Evolutionary conservation across 805 yeast genomes (phyloP), one percentile per base, ranked within the genome.

Genomic region (Cephaloascus albidus): DNA sequence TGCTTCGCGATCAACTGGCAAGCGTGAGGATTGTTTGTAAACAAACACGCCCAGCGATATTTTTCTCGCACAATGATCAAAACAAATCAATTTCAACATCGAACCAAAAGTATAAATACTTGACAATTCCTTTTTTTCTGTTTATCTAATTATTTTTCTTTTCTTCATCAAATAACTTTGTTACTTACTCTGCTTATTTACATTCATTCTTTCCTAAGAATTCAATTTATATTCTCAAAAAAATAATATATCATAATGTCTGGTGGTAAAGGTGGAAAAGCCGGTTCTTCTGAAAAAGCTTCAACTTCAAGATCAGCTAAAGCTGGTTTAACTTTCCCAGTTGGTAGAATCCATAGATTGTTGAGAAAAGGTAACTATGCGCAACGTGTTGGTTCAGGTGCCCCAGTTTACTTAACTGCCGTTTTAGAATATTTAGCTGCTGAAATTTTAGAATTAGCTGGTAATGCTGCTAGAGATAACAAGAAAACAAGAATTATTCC

Each of bases 311-410:
- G 97, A 81, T 90, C 97, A 54, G 82, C 96, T 49, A 90, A 88
- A 78, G 97, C 97, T 63, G 97, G 97, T 69, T 80, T 90, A 63
- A 86, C 95, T 58, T 90, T 90, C 94, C 97, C 97, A 74, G 97
- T 90, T 53, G 97, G 97, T 70, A 89, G 97, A 81, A 93, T 90
- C 55, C 96, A 90, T 78, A 82, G 97, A 74, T 78, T 89, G 56
- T 73, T 90, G 61, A 86, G 95, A 81, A 87, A 84, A 73, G 96
- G 96, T 66, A 86, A 89, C 82, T 86, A 90, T 75, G 95, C 97
- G 61, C 95, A 89, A 74, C 83, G 97, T 76, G 83, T 90, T 57
- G 97, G 97, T 79, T 88, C 97, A 53, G 96, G 96, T 81, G 97
- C 97, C 58, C 97, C 97, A 72, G 90, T 90, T 49, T 90, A 89